Evolutionary conservation across 768 basidiomycete species (phyloP), one percentile per base, ranked within the genome.

Genomic region (Tephrocybe rancida): DNA sequence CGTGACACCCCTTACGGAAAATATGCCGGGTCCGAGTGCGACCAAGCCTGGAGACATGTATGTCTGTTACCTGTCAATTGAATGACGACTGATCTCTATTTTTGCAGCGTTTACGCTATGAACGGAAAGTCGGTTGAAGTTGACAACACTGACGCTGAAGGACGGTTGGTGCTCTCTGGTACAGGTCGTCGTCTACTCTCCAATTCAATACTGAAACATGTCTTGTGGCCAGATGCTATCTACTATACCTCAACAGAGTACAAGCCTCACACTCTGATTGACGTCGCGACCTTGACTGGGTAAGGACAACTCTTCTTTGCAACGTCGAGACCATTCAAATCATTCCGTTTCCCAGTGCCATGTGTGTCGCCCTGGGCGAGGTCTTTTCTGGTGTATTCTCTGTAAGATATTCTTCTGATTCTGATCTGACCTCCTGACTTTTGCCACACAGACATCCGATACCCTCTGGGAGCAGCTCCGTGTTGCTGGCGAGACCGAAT

Each of bases 211-310:
- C 10, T 32, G 11, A n/a, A 43, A 21, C 16, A 25, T 18, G 24
- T 39, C n/a, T 54, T 41, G 42, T 26, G 21, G 22, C 44, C 61
- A 83, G 93, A 95, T 68, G 90, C 92, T 1, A 79, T 95, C 53
- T 90, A 90, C 70, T 95, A 95, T 66, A 83, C 85, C 22, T 83
- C 87, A 1, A 84, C 87, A 6, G 77, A 81, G 51, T 92, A 80
- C 75, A 89, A 88, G 66, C 86, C 93, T 0, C 85, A 90, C 64
- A 90, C 89, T 0, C 73, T 94, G 44, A 82, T 95, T 55, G 91
- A 95, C 64, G 92, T 92, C 22, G 93, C 93, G 13, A 95, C 92
- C 0, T 79, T 95, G 41, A 94, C 91, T 18, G 87, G 87, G 88
- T 88, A 68, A 38, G 73, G 41, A 26, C 22, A n/a, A 14, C 24